These are phyloP conservation scores for Ambrosia trifida DNA, from an alignment of 129 eudicot species.

Conservation along the genomic window DNA sequence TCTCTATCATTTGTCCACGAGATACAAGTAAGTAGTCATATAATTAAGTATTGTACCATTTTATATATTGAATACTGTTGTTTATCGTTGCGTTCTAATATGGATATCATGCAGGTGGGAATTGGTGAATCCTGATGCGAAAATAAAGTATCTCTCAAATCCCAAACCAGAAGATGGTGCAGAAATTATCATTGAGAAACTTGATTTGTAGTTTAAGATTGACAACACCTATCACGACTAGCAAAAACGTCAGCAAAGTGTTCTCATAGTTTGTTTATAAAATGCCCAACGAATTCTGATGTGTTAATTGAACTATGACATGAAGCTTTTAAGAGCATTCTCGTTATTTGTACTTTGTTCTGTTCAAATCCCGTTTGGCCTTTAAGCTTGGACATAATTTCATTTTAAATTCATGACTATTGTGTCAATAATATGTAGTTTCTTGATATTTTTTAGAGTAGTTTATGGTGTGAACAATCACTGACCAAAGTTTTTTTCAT, in stretches of 20 bases:
- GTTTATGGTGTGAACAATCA: no score
- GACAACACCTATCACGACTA: neutral
- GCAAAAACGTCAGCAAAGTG: no score
- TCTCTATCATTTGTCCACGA: constrained; percentile 42
- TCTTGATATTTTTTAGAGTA: neutral
- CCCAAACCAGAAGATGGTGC: constrained; percentile 59
- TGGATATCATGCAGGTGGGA: constrained; percentile 48
- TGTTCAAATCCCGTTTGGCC: constrained; percentile 5
- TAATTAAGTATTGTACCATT: neutral
- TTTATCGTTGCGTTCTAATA: neutral
- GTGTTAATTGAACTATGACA: no score
- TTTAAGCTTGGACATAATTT: neutral
- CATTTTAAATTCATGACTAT: neutral
- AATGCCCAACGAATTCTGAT: no score
- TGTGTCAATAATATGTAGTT: neutral
- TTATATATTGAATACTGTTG: neutral
- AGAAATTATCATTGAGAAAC: constrained; percentile 35
- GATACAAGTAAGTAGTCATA: constrained; percentile 40
- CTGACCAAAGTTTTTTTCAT: no score
- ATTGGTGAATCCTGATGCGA: constrained; percentile 55
- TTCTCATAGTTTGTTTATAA: no score
- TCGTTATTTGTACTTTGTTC: no score
- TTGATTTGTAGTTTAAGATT: constrained; percentile 17
- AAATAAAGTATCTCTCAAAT: constrained; percentile 53
- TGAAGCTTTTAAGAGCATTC: no score